phyloP scores from a whole-genome alignment of 257 asterid genomes.

The Mentha longifolia region DNA sequence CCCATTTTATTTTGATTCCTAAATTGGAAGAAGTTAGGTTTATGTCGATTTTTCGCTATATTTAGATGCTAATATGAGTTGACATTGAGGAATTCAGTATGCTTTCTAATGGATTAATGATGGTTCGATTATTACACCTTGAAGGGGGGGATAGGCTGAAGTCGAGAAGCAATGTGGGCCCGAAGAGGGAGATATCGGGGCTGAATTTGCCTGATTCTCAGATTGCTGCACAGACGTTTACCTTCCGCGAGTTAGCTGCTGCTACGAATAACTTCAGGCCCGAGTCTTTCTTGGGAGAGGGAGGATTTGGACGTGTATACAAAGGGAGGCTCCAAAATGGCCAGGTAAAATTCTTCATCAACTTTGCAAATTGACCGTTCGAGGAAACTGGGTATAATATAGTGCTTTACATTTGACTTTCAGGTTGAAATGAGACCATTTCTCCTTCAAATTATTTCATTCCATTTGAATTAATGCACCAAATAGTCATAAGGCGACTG shows the following conservation, averaged over 20 bases:
- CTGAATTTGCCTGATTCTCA: conserved; percentile 67
- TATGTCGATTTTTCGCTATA: background rate
- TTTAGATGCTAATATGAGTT: background rate
- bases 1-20: conserved; percentile 20
- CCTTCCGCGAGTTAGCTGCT: conserved; percentile 92
- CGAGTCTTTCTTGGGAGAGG: conserved; percentile 93
- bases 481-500: conserved; percentile 4
- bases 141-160: conserved; percentile 83
- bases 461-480: background rate
- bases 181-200: conserved; percentile 59
- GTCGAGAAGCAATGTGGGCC: conserved; percentile 59
- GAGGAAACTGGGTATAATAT: background rate
- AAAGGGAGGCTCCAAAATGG: conserved; percentile 78
- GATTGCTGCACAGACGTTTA: conserved; percentile 95
- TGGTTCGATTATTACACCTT: conserved; percentile 27
- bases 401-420: conserved; percentile 1
- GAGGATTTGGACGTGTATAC: conserved; percentile 95
- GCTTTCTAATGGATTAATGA: conserved; percentile 11
- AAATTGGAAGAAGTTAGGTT: conserved; percentile 3
- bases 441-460: background rate
- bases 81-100: background rate
- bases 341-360: conserved; percentile 58
- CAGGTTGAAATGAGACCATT: background rate
- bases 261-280: conserved; percentile 87
- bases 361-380: background rate